Conservation (phyloP, 2,329 filamentous ascomycete species). For the Aaosphaeria pasadenensis region DNA sequence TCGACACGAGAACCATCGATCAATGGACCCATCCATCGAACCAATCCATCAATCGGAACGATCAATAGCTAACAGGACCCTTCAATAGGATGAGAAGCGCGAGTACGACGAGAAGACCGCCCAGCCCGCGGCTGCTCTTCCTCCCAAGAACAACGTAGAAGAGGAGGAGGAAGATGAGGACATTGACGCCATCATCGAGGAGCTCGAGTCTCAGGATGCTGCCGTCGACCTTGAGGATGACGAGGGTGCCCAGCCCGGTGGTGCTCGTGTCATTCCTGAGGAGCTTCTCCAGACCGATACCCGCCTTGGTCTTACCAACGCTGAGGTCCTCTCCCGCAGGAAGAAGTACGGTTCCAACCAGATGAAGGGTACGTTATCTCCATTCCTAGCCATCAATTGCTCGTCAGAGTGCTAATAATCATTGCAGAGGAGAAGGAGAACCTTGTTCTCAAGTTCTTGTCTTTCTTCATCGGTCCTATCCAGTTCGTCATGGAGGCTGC, state of each 20-base stretch:
- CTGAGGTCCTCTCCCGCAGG: constrained; percentile 62
- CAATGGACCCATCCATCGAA: too few relatives aligned
- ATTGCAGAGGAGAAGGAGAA: constrained; percentile 76
- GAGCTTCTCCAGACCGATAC: constrained; percentile 76
- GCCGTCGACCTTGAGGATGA: constrained; percentile 64
- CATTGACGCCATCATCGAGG: constrained; percentile 82
- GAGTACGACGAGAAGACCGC: constrained; percentile 6
- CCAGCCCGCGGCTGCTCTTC: constrained; percentile 13
- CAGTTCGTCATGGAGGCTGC: constrained; percentile 92
- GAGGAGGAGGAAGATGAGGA: constrained; percentile 76
- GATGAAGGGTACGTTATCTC: constrained; percentile 58
- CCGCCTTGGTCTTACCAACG: constrained; percentile 66
- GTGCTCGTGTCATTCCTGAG: constrained; percentile 64
- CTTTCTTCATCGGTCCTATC: constrained; percentile 84
- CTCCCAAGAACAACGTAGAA: constrained; percentile 22
- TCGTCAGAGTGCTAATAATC: constrained; percentile 8
- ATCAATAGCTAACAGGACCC: not conserved
- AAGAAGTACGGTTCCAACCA: constrained; percentile 81
- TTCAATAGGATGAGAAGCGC: constrained; percentile 25
- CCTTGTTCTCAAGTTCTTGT: constrained; percentile 74
- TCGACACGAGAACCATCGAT: too few relatives aligned
- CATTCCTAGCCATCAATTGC: not conserved
- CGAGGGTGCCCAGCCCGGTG: constrained; percentile 51
- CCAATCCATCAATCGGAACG: not conserved
- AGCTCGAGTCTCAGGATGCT: constrained; percentile 79